These are phyloP conservation scores for Xylariales sp. DNA, from an alignment of 2,329 filamentous ascomycete species.

Conservation along the genomic window DNA sequence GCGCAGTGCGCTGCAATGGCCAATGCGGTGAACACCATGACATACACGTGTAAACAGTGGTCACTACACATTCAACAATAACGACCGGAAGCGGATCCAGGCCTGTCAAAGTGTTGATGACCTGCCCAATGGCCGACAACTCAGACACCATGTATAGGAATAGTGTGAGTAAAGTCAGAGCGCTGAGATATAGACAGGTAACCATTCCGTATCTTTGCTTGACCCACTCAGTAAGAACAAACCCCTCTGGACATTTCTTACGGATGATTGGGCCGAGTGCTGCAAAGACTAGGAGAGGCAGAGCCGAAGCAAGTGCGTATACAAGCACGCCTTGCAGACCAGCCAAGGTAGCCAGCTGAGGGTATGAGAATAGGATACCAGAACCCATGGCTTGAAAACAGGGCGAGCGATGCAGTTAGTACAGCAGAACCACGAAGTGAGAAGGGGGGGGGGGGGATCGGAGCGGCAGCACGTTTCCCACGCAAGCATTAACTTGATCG, in stretches of 20 bases:
- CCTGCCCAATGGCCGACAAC: conserved; percentile 76
- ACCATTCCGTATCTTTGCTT: conserved; percentile 69
- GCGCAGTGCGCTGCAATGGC: no score
- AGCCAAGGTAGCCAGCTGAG: conserved; percentile 72
- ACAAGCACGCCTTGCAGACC: conserved; percentile 75
- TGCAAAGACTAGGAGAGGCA: conserved; percentile 72
- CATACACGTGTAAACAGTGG: conserved; percentile 78
- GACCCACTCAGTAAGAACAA: conserved; percentile 82
- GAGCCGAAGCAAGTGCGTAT: conserved; percentile 68
- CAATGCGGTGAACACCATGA: conserved; percentile 10
- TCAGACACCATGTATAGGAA: conserved; percentile 87
- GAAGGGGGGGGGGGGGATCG: conserved; percentile 32
- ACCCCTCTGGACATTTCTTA: conserved; percentile 75
- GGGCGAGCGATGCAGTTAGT: conserved; percentile 40
- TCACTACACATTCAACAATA: conserved; percentile 73
- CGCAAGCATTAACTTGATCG: conserved; percentile 99
- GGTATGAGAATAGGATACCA: conserved; percentile 78
- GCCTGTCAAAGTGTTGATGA: conserved; percentile 69
- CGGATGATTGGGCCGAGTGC: conserved; percentile 73
- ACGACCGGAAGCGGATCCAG: conserved; percentile 70
- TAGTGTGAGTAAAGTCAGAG: conserved; percentile 74
- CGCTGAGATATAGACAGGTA: conserved; percentile 69
- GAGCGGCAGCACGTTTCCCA: conserved; percentile 96
- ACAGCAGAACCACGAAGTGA: conserved; percentile 17
- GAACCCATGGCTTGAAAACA: conserved; percentile 71